Evolutionary conservation across 2,329 filamentous ascomycete species (phyloP).

Genomic region (Botrytis cinerea): DNA sequence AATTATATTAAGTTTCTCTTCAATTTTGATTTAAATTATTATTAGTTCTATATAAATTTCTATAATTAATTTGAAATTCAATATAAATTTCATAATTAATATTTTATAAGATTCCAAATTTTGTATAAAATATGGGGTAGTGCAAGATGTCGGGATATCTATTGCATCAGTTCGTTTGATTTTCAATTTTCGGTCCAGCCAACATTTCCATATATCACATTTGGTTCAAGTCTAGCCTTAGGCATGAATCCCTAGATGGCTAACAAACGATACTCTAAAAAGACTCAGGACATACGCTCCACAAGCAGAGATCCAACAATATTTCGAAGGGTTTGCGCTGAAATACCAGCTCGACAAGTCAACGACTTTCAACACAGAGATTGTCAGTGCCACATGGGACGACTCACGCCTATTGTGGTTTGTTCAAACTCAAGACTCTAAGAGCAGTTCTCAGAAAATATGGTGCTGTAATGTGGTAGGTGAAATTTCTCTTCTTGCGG

Average conservation of each 20-base stretch:
- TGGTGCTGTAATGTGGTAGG: constrained; percentile 11
- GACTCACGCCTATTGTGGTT: constrained; percentile 3
- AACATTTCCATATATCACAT: constrained; percentile 4
- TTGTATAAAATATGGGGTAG: too few species aligned
- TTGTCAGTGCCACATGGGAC: constrained; percentile 1
- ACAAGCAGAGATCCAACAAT: constrained; percentile 12
- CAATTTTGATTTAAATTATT: too few species aligned
- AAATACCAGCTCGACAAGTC: constrained; percentile 9
- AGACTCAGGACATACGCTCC: constrained; percentile 3
- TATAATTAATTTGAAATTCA: too few species aligned
- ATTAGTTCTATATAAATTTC: too few species aligned
- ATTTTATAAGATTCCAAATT: too few species aligned
- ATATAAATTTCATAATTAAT: too few species aligned
- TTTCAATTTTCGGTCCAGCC: constrained; percentile 10
- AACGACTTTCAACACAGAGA: constrained; percentile 13
- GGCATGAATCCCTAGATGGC: background rate
- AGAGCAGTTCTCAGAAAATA: background rate
- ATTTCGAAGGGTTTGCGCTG: constrained; percentile 8
- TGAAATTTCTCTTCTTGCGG: background rate
- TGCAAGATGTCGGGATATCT: background rate
- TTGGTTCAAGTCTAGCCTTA: constrained; percentile 3
- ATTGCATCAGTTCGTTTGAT: constrained; percentile 1
- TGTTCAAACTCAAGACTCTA: constrained; percentile 9
- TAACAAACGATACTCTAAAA: background rate
- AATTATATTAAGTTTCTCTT: too few species aligned